Base-by-base conservation (phyloP, 306 rosid species). In the Vigna reflexopilosa region DNA sequence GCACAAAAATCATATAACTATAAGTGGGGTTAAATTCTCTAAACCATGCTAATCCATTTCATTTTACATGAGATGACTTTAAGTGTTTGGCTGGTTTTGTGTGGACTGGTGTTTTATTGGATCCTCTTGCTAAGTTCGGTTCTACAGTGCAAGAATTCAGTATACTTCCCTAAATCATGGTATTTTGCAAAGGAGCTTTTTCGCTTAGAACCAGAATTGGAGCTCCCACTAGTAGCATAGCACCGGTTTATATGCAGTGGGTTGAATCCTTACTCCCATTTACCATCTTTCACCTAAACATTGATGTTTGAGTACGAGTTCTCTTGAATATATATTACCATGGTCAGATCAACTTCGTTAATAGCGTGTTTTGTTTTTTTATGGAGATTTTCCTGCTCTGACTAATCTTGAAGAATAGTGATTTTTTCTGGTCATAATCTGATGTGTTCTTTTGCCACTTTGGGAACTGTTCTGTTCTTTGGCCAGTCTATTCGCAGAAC, bases 401-500 rank as follows among this genome's bases (percentile, higher is more conserved):
- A 73, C 70, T 78, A 72, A 56, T 67, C 85, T 85, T 89, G 91
- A 91, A 87, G 93, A 89, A 83, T 90, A 91, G 89, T 85, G 88
- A 87, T 67, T 88, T 88, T 86, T 89, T 89, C 89, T 82, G 86
- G 92, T 89, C 89, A 83, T 90, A 81, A 88, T 88, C 97, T 93
- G 93, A 90, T 80, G 78, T 95, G 84, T 88, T 86, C 80, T 89
- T 90, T 89, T 88, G 76, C 91, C 93, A 65, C 75, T 87, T 82
- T 94, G 96, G 96, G 85, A 74, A 87, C 83, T 89, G 86, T 82
- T 93, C 91, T 89, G 83, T 87, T 84, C 88, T 79, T 88, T 90
- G 86, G 92, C 89, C 98, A 95, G 99, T 87, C 98, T 17, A 78
- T 86, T 56, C 97, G 94, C 87, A 80, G 98, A 95, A 62, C 84